A percentile compares a stretch with the other conserved stretches of the same genome.
Conservation (phyloP, 306 rosid genomes). For the Fragaria iinumae region DNA sequence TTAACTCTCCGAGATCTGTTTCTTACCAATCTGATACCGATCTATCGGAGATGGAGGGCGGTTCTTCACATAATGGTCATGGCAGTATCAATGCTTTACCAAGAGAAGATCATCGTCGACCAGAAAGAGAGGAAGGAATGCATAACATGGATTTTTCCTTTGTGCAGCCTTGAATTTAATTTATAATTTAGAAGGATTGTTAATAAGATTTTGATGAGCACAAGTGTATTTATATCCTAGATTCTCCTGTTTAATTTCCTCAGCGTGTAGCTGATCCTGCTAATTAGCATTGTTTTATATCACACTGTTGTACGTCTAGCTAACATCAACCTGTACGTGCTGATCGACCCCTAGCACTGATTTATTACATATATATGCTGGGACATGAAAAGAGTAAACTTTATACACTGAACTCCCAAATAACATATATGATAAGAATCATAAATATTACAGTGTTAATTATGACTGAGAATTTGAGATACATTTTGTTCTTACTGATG, state of each 20-base stretch:
- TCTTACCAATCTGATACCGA: constrained; percentile 56
- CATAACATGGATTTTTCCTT: constrained; percentile 49
- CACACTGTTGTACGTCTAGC: background rate
- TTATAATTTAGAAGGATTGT: background rate
- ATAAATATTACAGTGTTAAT: too few relatives aligned
- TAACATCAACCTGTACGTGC: background rate
- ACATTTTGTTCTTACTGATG: too few relatives aligned
- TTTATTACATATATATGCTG: too few relatives aligned
- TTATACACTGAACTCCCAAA: too few relatives aligned
- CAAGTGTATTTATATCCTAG: background rate
- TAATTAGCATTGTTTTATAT: background rate
- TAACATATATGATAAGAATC: too few relatives aligned
- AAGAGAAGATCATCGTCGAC: background rate
- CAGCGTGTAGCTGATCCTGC: background rate
- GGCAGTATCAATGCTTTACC: background rate
- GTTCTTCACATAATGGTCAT: constrained; percentile 2
- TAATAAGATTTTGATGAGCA: background rate
- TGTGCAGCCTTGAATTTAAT: constrained; percentile 32
- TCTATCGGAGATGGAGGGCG: constrained; percentile 38
- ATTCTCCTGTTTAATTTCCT: background rate
- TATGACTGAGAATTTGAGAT: too few relatives aligned
- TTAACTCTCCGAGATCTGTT: constrained; percentile 40
- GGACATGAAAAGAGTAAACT: too few relatives aligned
- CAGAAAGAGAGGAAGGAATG: constrained; percentile 5
- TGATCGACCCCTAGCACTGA: too few relatives aligned